A percentile compares a stretch with the other conserved stretches of the same genome.
Conservation (phyloP, 345 rosid genomes). For the Gynandropsis gynandra region DNA sequence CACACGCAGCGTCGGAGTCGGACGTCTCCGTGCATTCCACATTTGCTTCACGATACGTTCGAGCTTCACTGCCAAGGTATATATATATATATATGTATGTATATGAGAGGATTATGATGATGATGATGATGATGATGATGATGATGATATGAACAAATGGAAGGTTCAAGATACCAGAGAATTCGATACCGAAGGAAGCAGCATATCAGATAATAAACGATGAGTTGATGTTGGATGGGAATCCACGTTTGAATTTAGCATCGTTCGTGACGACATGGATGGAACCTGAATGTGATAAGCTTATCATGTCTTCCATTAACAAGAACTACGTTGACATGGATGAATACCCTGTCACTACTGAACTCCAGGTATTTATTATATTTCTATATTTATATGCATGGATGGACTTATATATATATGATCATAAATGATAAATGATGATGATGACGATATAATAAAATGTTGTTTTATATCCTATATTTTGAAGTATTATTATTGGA, state of each 20-base stretch:
- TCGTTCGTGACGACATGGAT: slow-evolving; percentile 93
- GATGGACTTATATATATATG: no score
- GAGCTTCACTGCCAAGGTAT: slow-evolving; percentile 61
- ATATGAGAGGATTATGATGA: no score
- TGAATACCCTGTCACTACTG: slow-evolving; percentile 93
- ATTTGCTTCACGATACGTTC: slow-evolving; percentile 77
- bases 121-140: no score
- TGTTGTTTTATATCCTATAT: no score
- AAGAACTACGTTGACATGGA: slow-evolving; percentile 96
- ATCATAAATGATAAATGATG: no score
- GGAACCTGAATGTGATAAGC: slow-evolving; percentile 95
- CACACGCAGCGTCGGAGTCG: slow-evolving; percentile 41
- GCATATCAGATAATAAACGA: slow-evolving; percentile 88
- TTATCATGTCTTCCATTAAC: slow-evolving; percentile 76
- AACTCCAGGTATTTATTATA: slow-evolving; percentile 54
- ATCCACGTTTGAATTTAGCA: slow-evolving; percentile 81
- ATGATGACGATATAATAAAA: no score
- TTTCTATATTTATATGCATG: no score
- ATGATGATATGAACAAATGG: no score
- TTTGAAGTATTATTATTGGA: no score
- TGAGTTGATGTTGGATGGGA: slow-evolving; percentile 81
- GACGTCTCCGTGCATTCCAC: slow-evolving; percentile 68
- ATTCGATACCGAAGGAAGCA: slow-evolving; percentile 85
- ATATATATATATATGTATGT: neutral
- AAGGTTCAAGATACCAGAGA: slow-evolving; percentile 79